Percentiles rank a stretch among this genome's conserved stretches.
phyloP scores from a whole-genome alignment of 495 filamentous ascomycete species.

The Bacidia gigantensis region DNA sequence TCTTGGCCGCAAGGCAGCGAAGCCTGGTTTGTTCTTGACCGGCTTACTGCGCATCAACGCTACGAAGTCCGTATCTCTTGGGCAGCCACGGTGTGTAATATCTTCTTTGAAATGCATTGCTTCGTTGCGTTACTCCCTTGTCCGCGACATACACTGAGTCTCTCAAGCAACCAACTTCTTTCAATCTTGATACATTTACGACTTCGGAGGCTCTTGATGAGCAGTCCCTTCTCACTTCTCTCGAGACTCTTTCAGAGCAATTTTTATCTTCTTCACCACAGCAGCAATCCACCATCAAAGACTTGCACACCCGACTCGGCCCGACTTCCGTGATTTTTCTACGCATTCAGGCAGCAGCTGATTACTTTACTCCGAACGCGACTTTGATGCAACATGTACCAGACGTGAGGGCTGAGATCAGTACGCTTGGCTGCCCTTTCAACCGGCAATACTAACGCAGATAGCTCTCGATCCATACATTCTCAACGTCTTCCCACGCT shows the following conservation, averaged over 20 bases:
- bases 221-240: constrained; percentile 45
- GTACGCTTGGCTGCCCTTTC: constrained; percentile 15
- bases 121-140: neutral
- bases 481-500: constrained; percentile 55
- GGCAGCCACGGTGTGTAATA: constrained; percentile 63
- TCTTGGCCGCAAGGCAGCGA: constrained; percentile 41
- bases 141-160: neutral
- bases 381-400: constrained; percentile 65
- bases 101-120: constrained; percentile 6
- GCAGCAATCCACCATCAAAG: neutral
- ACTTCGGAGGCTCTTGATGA: constrained; percentile 44
- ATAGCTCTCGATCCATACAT: constrained; percentile 73
- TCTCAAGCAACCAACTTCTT: constrained; percentile 72
- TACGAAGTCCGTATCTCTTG: constrained; percentile 94
- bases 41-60: constrained; percentile 55
- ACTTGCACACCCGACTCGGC: neutral
- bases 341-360: constrained; percentile 59
- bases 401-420: constrained; percentile 66
- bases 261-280: constrained; percentile 23
- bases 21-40: constrained; percentile 74
- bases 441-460: neutral
- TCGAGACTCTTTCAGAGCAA: constrained; percentile 47
- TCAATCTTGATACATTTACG: constrained; percentile 51
- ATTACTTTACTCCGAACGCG: constrained; percentile 63
- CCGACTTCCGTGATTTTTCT: constrained; percentile 47